Percentiles rank a stretch among this genome's conserved stretches.
phyloP scores from a whole-genome alignment of 2,329 filamentous ascomycete genomes.

The Endoconidiophora polonica region DNA sequence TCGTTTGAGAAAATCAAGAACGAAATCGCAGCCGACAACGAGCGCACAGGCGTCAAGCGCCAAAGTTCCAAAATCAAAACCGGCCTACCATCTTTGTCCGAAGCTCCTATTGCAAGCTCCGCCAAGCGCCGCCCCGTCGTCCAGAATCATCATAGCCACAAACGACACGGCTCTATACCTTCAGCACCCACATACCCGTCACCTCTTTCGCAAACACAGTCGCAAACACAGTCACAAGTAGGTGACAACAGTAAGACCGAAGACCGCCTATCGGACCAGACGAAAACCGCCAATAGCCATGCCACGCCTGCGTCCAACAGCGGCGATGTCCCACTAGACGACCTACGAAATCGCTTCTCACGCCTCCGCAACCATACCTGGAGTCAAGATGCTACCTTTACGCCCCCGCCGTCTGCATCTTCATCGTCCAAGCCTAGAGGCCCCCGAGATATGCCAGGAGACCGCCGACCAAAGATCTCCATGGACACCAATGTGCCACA shows the following conservation, averaged over 20 bases:
- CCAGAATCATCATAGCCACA: neutral
- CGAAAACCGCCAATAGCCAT: neutral
- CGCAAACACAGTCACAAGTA: neutral
- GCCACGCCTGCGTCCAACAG: neutral
- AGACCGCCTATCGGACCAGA: neutral
- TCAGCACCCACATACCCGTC: constrained; percentile 5
- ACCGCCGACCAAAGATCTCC: constrained; percentile 27
- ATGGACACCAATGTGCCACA: constrained; percentile 35
- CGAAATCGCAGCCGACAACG: constrained; percentile 46
- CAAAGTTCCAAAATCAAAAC: neutral
- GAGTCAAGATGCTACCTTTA: constrained; percentile 26
- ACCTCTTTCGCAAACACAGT: constrained; percentile 6
- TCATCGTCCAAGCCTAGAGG: constrained; percentile 26
- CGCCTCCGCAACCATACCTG: constrained; percentile 29
- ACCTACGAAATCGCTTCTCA: constrained; percentile 40
- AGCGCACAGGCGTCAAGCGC: constrained; percentile 41
- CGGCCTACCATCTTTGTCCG: too few species aligned
- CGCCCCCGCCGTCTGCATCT: too few species aligned
- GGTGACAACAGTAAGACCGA: too few species aligned
- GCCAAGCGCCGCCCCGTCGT: neutral
- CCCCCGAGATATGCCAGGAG: constrained; percentile 36
- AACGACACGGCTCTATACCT: neutral
- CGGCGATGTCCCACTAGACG: constrained; percentile 19
- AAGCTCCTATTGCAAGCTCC: neutral
- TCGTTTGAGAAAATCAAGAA: constrained; percentile 41